Evolutionary conservation across 441 rosid species (phyloP), one percentile per base, ranked within the genome.

Genomic region (Monsonia emarginata): DNA sequence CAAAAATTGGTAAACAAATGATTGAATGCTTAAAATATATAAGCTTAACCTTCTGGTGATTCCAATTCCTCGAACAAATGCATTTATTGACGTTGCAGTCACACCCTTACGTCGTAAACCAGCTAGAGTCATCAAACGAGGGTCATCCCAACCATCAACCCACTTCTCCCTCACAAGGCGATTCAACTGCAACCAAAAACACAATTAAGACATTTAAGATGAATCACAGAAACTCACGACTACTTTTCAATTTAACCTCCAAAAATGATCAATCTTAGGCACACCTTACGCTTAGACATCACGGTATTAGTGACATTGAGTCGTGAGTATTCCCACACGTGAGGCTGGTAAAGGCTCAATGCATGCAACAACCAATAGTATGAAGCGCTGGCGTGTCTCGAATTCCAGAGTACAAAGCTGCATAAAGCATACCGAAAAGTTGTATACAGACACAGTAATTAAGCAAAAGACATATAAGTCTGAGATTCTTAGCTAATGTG

Each of bases 141-240:
- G 99, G 77, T 94, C 99, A 84, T 94, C 99, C 99, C 97, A 94
- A 64, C 99, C 95, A 77, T 94, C 99, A 70, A 94, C 96, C 82
- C 83, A 70, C 64, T 86, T 91, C 27, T 86, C 80, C 54, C 88
- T 88, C 62, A 94, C 97, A 65, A 94, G 74, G 77, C 78, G 82
- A 73, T 94, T 91, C 75, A 94, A 79, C 97, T 94, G 83, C 80
- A 77, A 60, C 40, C 64, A 28, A 65, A 30, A 58, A 18, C 28
- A 70, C 1, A 10, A 50, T 61, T 8, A 4, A 10, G 30, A 14
- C 24, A 32, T 65, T 28, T 57, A 40, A 16, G 50, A n/a, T 11
- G 38, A 16, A 57, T 56, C 38, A 56, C 4, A 63, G 60, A 50
- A 61, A 7, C 40, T 61, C 57, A 26, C 3, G 42, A 70, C 30